Percentiles rank a stretch among this genome's conserved stretches.
Evolutionary conservation across 257 asterid species (phyloP).

Genomic region (Linderniella brevidens): DNA sequence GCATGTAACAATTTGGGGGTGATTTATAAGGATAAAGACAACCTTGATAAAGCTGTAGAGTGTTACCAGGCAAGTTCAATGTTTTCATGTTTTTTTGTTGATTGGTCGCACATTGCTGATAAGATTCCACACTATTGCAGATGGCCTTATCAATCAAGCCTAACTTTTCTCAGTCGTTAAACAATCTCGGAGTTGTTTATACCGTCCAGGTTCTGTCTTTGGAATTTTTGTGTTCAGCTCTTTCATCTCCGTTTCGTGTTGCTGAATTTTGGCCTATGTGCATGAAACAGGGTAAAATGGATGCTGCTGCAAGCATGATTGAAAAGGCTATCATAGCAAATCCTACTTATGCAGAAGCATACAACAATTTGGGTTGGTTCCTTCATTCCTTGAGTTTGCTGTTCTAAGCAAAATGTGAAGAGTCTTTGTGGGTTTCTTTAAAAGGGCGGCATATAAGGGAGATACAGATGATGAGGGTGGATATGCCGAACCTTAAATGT

Average conservation of each 20-base stretch:
- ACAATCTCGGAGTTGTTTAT: conserved; percentile 98
- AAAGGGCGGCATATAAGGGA: not conserved
- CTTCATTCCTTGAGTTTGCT: not conserved
- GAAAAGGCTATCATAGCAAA: conserved; percentile 96
- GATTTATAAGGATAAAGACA: conserved; percentile 93
- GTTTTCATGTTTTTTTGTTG: conserved; percentile 12
- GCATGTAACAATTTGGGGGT: conserved; percentile 99
- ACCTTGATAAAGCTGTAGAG: conserved; percentile 98
- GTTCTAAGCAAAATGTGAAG: not conserved
- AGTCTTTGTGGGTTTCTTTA: not conserved
- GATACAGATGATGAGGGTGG: not conserved
- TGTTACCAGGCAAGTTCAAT: conserved; percentile 72
- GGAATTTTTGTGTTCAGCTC: conserved; percentile 3
- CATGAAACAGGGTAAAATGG: conserved; percentile 85
- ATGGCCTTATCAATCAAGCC: conserved; percentile 90
- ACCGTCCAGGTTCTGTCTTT: conserved; percentile 79
- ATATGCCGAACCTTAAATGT: too few relatives aligned
- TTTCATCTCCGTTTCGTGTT: conserved; percentile 1
- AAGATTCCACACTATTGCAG: conserved; percentile 32
- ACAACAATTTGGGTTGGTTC: conserved; percentile 75
- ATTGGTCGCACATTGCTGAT: conserved; percentile 12
- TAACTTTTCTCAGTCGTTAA: conserved; percentile 88
- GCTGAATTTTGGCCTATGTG: conserved; percentile 9
- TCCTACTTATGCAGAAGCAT: conserved; percentile 99
- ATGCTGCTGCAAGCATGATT: conserved; percentile 94